Base-by-base conservation (phyloP, 495 filamentous ascomycete genomes). In the Hypoxylon lienhwacheense region DNA sequence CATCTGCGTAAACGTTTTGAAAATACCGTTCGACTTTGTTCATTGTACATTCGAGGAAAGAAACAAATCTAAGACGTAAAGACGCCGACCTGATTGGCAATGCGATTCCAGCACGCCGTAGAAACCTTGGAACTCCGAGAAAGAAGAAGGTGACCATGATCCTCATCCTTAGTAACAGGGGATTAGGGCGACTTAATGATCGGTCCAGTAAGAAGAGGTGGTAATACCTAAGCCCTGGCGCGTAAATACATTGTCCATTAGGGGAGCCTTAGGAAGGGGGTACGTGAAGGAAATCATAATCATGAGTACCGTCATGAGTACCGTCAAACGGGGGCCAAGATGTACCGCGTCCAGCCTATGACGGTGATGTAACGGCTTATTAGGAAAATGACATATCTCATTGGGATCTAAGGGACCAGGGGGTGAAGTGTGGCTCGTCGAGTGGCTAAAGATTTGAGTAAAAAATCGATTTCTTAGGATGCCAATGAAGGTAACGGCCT, bases 391-490 rank as follows among this genome's bases (percentile, higher is more conserved):
- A 57, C 48, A 41, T 53, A 57, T 61, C 58, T 55, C 58, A 61
- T 62, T 53, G 59, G 59, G 53, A 62, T 62, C 59, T 62, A n/a
- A 47, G 28, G 59, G 59, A 57, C 42, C 47, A n/a, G n/a, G 41
- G 43, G 57, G 55, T 61, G 43, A 47, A 47, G 44, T 62, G 59
- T 62, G 59, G 59, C 59, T 62, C 47, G 24, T 56, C 25, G 36
- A 53, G 59, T 62, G 59, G 59, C 59, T 52, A 44, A 57, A 39
- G 39, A 43, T 42, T 19, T 25, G 51, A 41, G 57, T 45, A 8
- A 41, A 42, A 25, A n/a, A n/a, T n/a, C 39, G 14, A 17, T 10
- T 35, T 39, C 15, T 44, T 32, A 28, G 34, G 46, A 35, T 45
- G 45, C 10, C 50, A 55, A 22, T 50, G n/a, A 31, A 25, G 29